Conservation (phyloP, 2,329 filamentous ascomycete genomes). For the Talaromyces islandicus region DNA sequence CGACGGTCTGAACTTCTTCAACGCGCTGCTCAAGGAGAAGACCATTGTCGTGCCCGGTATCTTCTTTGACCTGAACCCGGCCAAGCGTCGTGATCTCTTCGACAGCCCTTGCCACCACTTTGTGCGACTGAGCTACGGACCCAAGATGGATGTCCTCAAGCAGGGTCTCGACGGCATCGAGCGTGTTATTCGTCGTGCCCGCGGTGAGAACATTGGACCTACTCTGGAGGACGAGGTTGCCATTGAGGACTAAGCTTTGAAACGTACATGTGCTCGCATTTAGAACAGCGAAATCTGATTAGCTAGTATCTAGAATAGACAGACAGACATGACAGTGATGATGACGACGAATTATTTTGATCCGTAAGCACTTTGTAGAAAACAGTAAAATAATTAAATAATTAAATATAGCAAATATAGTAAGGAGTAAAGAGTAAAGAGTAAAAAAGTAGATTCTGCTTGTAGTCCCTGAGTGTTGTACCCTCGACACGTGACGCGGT, state of each 20-base stretch:
- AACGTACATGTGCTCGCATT: not conserved
- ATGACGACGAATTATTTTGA: not conserved
- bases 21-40: slow-evolving; percentile 86
- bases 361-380: too few relatives aligned
- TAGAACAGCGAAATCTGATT: not conserved
- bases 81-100: slow-evolving; percentile 81
- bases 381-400: too few relatives aligned
- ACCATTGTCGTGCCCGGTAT: slow-evolving; percentile 96
- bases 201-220: slow-evolving; percentile 23
- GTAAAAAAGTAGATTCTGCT: too few relatives aligned
- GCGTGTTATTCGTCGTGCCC: slow-evolving; percentile 57
- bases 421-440: not conserved
- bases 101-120: slow-evolving; percentile 93
- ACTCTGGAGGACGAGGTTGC: slow-evolving; percentile 33
- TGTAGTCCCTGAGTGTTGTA: too few relatives aligned
- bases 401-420: too few relatives aligned
- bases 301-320: not conserved
- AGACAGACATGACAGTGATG: not conserved
- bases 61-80: slow-evolving; percentile 95
- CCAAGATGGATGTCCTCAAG: slow-evolving; percentile 71
- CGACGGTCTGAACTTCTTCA: slow-evolving; percentile 95
- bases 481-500: too few relatives aligned
- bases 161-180: slow-evolving; percentile 80
- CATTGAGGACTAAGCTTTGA: slow-evolving; percentile 23
- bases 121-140: slow-evolving; percentile 78